A percentile compares a stretch with the other conserved stretches of the same genome.
phyloP scores from a whole-genome alignment of 2,329 filamentous ascomycete genomes.

The Colletotrichum tropicale region DNA sequence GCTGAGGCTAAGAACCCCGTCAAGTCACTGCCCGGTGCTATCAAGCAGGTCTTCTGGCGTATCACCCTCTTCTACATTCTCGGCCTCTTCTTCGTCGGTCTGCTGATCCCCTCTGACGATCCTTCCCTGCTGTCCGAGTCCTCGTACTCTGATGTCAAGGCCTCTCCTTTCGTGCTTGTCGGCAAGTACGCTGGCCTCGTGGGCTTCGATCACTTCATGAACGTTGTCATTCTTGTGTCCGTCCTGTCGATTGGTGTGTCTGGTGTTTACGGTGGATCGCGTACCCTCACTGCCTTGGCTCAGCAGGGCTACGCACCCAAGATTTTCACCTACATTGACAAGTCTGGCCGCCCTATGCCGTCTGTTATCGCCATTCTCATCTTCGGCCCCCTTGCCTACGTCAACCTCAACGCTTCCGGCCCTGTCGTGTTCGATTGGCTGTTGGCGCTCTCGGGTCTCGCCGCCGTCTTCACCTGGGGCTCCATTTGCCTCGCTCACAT shows the following conservation, averaged over 20 bases:
- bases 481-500: constrained; percentile 70
- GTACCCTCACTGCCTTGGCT: constrained; percentile 59
- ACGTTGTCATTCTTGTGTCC: constrained; percentile 57
- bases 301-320: constrained; percentile 60
- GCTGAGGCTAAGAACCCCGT: constrained; percentile 71
- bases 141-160: constrained; percentile 40
- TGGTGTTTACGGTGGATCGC: constrained; percentile 58
- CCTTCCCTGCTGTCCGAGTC: constrained; percentile 46
- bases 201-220: constrained; percentile 57
- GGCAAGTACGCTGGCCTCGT: constrained; percentile 47
- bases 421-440: constrained; percentile 66
- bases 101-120: constrained; percentile 48
- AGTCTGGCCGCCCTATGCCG: constrained; percentile 53
- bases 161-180: constrained; percentile 23
- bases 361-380: constrained; percentile 48
- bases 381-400: constrained; percentile 52
- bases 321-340: constrained; percentile 58
- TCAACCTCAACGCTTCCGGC: constrained; percentile 50
- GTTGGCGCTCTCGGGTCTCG: constrained; percentile 65
- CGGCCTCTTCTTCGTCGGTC: constrained; percentile 51
- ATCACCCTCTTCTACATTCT: constrained; percentile 56
- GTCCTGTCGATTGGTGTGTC: constrained; percentile 61
- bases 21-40: constrained; percentile 75
- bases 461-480: constrained; percentile 69
- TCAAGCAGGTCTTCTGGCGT: constrained; percentile 73